Conservation (phyloP, 192 early-diverging fungal species). For the Backusella psychrophila region DNA sequence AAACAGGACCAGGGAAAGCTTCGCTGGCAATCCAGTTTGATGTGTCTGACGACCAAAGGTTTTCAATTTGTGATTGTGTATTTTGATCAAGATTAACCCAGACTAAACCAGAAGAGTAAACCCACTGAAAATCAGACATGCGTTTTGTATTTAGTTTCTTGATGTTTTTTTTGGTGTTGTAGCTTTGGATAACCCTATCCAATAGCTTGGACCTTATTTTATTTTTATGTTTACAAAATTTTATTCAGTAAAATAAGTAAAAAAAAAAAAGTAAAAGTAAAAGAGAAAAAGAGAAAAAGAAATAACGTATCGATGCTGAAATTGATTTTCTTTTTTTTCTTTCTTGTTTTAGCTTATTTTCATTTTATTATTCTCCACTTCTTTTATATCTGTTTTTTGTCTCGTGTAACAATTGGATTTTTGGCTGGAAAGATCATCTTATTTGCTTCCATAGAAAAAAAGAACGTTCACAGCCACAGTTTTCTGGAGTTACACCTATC, state of each 20-base stretch:
- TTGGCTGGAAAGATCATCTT: neutral
- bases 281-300: neutral
- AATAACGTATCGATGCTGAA: too few relatives aligned
- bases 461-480: neutral
- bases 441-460: neutral
- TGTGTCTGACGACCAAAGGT: neutral
- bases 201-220: neutral
- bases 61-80: neutral
- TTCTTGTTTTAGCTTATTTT: neutral
- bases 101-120: slow-evolving; percentile 1
- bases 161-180: neutral
- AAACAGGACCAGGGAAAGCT: slow-evolving; percentile 7
- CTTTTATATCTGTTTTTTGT: neutral
- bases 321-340: neutral
- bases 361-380: neutral
- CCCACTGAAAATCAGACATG: slow-evolving; percentile 6
- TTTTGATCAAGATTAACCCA: slow-evolving; percentile 4
- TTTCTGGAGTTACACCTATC: neutral
- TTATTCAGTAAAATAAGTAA: neutral
- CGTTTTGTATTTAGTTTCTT: neutral
- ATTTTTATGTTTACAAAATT: neutral
- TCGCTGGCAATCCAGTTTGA: slow-evolving; percentile 1
- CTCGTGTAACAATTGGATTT: neutral
- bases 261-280: neutral
- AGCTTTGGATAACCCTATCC: neutral